Percentiles rank a stretch among this genome's conserved stretches.
These are phyloP conservation scores for Chlorociboria aeruginascens DNA, from an alignment of 495 filamentous ascomycete genomes.

Conservation along the genomic window DNA sequence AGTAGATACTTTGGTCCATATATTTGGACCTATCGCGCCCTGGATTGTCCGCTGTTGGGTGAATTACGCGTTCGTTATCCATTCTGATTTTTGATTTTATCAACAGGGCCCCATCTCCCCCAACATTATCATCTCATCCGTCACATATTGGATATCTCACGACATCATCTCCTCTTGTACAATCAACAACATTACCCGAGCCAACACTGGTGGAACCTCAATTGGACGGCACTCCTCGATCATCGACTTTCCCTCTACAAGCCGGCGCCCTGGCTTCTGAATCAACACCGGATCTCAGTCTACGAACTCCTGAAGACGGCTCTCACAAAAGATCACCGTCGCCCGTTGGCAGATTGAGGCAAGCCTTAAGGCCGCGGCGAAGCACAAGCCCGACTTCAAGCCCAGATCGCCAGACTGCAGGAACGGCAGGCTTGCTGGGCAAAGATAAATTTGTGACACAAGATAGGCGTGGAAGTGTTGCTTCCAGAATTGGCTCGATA, in stretches of 20 bases:
- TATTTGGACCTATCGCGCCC: constrained; percentile 10
- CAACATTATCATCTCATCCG: constrained; percentile 52
- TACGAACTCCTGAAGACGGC: constrained; percentile 23
- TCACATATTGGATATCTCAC: constrained; percentile 75
- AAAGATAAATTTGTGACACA: constrained; percentile 2
- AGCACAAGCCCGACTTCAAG: constrained; percentile 26
- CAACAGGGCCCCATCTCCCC: constrained; percentile 30
- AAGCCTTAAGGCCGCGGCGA: constrained; percentile 26
- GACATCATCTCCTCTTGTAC: constrained; percentile 68
- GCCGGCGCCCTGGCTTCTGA: constrained; percentile 13
- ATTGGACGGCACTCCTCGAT: constrained; percentile 13
- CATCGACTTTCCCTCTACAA: constrained; percentile 5
- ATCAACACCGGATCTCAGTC: constrained; percentile 11
- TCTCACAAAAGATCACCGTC: constrained; percentile 31
- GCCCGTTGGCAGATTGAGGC: constrained; percentile 31
- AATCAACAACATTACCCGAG: constrained; percentile 26
- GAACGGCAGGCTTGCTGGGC: neutral
- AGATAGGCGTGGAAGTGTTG: constrained; percentile 14
- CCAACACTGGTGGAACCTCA: neutral
- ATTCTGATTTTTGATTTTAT: neutral
- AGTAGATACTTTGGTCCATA: constrained; percentile 1
- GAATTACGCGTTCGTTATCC: constrained; percentile 7
- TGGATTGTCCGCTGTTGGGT: constrained; percentile 6
- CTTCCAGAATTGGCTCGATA: constrained; percentile 16
- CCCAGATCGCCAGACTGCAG: constrained; percentile 23